Base-by-base conservation (phyloP, 768 basidiomycete species). In the Trametes maxima region DNA sequence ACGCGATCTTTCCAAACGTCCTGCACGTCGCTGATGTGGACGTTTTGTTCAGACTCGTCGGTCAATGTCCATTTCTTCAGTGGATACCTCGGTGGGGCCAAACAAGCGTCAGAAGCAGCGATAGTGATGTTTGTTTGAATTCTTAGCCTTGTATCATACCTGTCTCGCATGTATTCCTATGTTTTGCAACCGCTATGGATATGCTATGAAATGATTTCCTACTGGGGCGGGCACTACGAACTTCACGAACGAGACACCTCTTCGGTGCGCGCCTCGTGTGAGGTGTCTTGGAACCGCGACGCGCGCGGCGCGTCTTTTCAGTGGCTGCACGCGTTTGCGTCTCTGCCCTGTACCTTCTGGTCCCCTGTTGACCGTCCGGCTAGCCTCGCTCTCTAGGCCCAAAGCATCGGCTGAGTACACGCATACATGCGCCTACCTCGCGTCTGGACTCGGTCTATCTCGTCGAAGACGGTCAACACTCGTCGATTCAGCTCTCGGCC, bases 1-100 rank as follows among this genome's bases (percentile, higher is more conserved):
- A 62, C 69, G 84, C 74, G 13, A 16, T 2, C 36, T 57, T n/a
- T 35, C 61, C 5, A 44, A 36, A 24, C 14, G 2, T 33, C 11
- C 19, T 14, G 3, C 17, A n/a, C 33, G 16, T 50, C n/a, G 43
- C 24, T 59, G 46, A 37, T 36, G 51, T 37, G 65, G 59, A 17
- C 10, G 52, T 19, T 25, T 46, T n/a, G 14, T 63, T 84, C 84
- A 69, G 67, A 58, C 78, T 16, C 83, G 85, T 44, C 81, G 89
- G 33, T 90, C 89, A 3, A 74, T 89, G 76, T 92, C 90, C 1
- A 79, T 85, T 44, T 90, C 90, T 14, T 92, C 89, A 3, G 85
- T 89, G 19, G 90, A 91, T 65, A 89, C 89, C 17, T 77, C 82
- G 28, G 81, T 22, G 25, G 62, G 62, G 8, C 62, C 62, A 5